Percentiles rank a stretch among this genome's conserved stretches.
These are phyloP conservation scores for Colletotrichum phormii DNA, from an alignment of 2,329 filamentous ascomycete genomes.

Conservation along the genomic window DNA sequence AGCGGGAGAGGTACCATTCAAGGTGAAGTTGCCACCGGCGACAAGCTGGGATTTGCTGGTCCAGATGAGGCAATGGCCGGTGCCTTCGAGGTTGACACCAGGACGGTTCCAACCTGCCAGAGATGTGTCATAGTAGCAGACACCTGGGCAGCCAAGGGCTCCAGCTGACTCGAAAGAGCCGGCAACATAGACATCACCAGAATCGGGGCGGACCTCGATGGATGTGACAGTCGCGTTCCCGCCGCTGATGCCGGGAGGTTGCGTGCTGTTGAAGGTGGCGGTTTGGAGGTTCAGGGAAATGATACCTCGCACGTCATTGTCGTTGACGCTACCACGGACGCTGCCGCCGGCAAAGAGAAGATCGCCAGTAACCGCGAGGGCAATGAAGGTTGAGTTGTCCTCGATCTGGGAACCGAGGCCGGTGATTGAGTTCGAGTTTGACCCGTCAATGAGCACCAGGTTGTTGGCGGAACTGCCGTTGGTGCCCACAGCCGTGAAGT, in stretches of 20 bases:
- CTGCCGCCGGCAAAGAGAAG: conserved; percentile 86
- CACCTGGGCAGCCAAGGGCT: conserved; percentile 80
- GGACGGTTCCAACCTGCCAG: conserved; percentile 83
- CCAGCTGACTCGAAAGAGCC: conserved; percentile 88
- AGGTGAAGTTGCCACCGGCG: conserved; percentile 79
- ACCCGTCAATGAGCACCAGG: conserved; percentile 83
- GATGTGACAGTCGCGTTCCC: conserved; percentile 78
- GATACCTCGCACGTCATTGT: conserved; percentile 75
- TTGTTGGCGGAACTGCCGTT: conserved; percentile 82
- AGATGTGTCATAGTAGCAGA: conserved; percentile 82
- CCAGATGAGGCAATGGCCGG: conserved; percentile 81
- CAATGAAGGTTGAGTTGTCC: conserved; percentile 78
- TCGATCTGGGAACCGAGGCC: conserved; percentile 77
- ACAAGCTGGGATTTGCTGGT: conserved; percentile 76
- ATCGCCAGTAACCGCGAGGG: conserved; percentile 75
- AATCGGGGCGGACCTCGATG: conserved; percentile 78
- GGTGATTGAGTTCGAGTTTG: conserved; percentile 72
- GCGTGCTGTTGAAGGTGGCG: conserved; percentile 69
- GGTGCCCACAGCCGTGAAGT: conserved; percentile 78
- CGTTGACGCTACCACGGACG: conserved; percentile 77
- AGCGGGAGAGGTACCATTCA: conserved; percentile 71
- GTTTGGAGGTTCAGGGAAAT: conserved; percentile 81
- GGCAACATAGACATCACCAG: conserved; percentile 83
- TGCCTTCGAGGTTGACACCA: conserved; percentile 77
- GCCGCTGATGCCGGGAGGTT: conserved; percentile 82